Conservation (phyloP, 1,284 basidiomycete species). For the Cutaneotrichosporon mucoides region DNA sequence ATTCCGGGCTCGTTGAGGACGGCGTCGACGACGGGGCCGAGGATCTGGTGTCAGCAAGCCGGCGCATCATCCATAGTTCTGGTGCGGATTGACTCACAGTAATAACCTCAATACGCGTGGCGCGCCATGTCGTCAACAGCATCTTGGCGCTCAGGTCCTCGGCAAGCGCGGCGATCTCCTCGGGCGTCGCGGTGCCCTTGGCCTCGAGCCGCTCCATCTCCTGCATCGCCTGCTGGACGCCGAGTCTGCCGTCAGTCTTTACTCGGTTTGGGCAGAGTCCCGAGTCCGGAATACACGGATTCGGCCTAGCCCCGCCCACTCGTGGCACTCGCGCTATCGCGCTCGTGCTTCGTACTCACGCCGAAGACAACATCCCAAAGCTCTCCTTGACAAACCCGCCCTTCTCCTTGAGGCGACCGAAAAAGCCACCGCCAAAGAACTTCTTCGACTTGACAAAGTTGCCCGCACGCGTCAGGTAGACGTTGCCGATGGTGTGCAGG, state of each 20-base stretch:
- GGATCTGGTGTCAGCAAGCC: conserved; percentile 34
- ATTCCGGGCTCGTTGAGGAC: conserved; percentile 72
- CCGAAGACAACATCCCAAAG: conserved; percentile 88
- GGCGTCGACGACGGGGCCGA: conserved; percentile 67
- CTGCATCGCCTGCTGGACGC: conserved; percentile 62
- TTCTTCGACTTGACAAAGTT: conserved; percentile 88
- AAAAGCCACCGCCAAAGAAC: conserved; percentile 77
- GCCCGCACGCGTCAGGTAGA: conserved; percentile 90
- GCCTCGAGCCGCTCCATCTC: conserved; percentile 89
- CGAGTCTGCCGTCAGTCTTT: conserved; percentile 53
- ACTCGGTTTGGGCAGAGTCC: no score
- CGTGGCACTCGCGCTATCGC: no score
- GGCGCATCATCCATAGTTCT: no score
- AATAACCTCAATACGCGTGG: conserved; percentile 85
- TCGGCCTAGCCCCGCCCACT: no score
- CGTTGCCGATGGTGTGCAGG: conserved; percentile 66
- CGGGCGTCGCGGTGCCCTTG: conserved; percentile 74
- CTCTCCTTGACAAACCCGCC: conserved; percentile 87
- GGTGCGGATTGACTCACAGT: conserved; percentile 55
- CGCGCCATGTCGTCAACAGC: conserved; percentile 90
- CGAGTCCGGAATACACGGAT: no score
- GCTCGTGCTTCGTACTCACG: conserved; percentile 47
- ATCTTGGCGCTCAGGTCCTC: conserved; percentile 96
- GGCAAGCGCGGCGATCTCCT: conserved; percentile 79
- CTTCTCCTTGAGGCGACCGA: conserved; percentile 91